Evolutionary conservation across 371 early-diverging fungal species (phyloP).

Genomic region (Mortierella sp.): DNA sequence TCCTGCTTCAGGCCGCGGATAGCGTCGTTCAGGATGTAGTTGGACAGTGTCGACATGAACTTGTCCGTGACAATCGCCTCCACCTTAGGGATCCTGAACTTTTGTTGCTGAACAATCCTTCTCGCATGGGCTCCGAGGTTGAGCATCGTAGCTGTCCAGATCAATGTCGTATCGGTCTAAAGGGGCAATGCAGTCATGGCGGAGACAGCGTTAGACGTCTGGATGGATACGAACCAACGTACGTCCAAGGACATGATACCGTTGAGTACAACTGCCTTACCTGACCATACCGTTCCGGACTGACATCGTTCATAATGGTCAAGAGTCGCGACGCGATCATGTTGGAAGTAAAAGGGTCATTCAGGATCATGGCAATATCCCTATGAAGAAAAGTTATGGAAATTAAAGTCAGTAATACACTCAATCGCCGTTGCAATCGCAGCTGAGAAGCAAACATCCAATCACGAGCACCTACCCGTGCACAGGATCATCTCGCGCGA

Average conservation of each 20-base stretch:
- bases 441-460: neutral
- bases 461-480: constrained; percentile 67
- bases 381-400: constrained; percentile 41
- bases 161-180: constrained; percentile 29
- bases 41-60: constrained; percentile 45
- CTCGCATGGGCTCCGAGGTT: constrained; percentile 71
- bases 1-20: constrained; percentile 39
- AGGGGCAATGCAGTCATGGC: no score
- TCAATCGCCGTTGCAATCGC: neutral
- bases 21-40: constrained; percentile 42
- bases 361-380: constrained; percentile 73
- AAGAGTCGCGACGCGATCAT: constrained; percentile 59
- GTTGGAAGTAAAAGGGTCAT: constrained; percentile 72
- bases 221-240: no score
- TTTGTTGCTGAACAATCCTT: constrained; percentile 49
- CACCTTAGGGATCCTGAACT: constrained; percentile 55
- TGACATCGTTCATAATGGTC: constrained; percentile 29
- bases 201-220: neutral
- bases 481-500: constrained; percentile 64
- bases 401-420: neutral
- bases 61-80: constrained; percentile 45
- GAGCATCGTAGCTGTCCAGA: constrained; percentile 67
- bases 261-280: neutral
- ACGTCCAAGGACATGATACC: neutral
- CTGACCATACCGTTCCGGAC: constrained; percentile 31